These are phyloP conservation scores for Solanum commersonii DNA, from an alignment of 257 asterid species.

Conservation along the genomic window DNA sequence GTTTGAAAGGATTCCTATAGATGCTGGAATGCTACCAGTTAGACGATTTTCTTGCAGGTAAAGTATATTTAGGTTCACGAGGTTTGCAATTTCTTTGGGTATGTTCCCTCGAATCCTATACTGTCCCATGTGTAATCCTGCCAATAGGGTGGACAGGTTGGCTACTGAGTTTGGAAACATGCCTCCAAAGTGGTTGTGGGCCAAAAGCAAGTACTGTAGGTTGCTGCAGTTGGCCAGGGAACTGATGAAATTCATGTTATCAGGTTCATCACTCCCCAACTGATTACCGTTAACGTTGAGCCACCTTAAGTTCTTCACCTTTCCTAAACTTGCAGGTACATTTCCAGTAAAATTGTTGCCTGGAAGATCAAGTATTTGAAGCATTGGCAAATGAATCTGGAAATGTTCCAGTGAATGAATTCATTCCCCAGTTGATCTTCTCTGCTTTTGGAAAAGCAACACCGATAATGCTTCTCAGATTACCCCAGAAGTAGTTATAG, in stretches of 20 bases:
- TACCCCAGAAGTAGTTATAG: not conserved
- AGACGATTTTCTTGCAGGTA: not conserved
- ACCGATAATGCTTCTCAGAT: not conserved
- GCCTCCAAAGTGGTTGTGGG: not conserved
- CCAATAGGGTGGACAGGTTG: not conserved
- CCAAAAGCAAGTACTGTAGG: not conserved
- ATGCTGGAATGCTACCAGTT: not conserved
- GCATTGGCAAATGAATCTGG: not conserved
- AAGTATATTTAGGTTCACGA: not conserved
- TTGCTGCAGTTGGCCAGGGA: not conserved
- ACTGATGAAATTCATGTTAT: not conserved
- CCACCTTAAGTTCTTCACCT: not conserved
- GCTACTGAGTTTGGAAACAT: not conserved
- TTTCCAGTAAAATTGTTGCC: not conserved
- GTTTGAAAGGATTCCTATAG: not conserved
- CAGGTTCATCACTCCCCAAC: not conserved
- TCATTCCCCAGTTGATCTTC: not conserved
- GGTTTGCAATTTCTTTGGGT: not conserved
- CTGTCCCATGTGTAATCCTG: not conserved
- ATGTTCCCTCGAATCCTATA: not conserved
- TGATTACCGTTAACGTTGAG: not conserved
- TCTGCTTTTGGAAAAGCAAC: not conserved
- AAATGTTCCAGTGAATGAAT: not conserved
- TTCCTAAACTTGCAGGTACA: not conserved
- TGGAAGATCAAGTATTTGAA: not conserved